Evolutionary conservation across 257 asterid genomes (phyloP), one percentile per base, ranked within the genome.

Genomic region (Mentha longifolia): DNA sequence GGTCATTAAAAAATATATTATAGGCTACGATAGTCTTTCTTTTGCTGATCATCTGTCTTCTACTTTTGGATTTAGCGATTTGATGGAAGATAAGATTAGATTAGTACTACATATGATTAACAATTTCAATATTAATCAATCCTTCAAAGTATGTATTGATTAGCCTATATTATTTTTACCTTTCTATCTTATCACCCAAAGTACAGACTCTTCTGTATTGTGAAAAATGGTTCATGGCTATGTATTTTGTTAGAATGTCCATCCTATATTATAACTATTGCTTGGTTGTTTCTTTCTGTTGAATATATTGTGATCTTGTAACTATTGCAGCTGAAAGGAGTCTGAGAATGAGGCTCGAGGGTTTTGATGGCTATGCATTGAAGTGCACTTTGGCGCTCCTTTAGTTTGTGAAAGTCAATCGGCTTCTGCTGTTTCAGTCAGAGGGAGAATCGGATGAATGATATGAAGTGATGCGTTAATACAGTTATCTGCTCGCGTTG

Each of bases 271-370:
- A 9, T 22, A 5, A 20, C 17, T 19, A 39, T 39, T 33, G 46
- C 45, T 3, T 67, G 45, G 6, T 10, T 68, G 19, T 42, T 22
- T 16, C 6, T 35, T 43, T 5, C 12, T 14, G 1, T 7, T 19
- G 33, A n/a, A 16, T 3, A 8, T 30, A 4, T 41, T n/a, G 64
- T 59, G 74, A 67, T 61, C 50, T 54, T 43, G 46, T n/a, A 43
- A 30, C 12, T 45, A 42, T 42, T 76, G 63, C 80, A 76, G 80
- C 69, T 70, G 80, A 76, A 63, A 64, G 76, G 54, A 47, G 73
- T 50, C 64, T 62, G 80, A 70, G 62, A 54, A 63, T 55, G 39
- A 62, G 68, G 55, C 63, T 37, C 3, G 51, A 62, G 39, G 43
- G 65, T 61, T 57, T 31, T 22, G 73, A 54, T 54, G 61, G 72